Evolutionary conservation across 2,329 filamentous ascomycete genomes (phyloP), one percentile per base, ranked within the genome.

Genomic region (Calonectria honghensis): DNA sequence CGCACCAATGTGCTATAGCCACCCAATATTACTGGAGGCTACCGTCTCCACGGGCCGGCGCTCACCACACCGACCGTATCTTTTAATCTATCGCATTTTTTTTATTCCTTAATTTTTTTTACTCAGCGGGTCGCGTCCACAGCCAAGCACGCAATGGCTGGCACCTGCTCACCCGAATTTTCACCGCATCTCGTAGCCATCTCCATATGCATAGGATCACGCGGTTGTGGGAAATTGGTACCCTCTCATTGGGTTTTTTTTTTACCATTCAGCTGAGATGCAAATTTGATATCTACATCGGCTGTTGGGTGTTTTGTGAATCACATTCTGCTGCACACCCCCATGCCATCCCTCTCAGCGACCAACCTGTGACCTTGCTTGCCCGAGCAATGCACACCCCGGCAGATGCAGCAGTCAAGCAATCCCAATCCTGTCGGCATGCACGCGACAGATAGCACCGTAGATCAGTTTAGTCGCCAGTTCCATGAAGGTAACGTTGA

Each of bases 241-340:
- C 64, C 54, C 27, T 64, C 54, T 4, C n/a, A 59, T 37, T 59
- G 32, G 32, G 4, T 39, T 37, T 59, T 50, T 61, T 69, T 68
- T 50, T 37, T 69, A 6, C 50, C 68, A 64, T 73, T 35, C 66
- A 69, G 50, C 32, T 35, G 31, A 73, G 50, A 65, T 29, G 59
- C 50, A 39, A 48, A 27, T 70, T 64, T 51, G 54, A 51, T 52
- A 52, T 70, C n/a, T 54, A 54, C n/a, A 63, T 59, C 32, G 76
- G 61, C 31, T 67, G 52, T 65, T 70, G 2, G 24, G 48, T 54
- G 74, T 45, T 66, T 24, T 72, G 50, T 57, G 66, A 68, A 73
- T 66, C 37, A 64, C 59, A 39, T 50, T 37, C 32, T 59, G 54
- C 32, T n/a, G 32, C 41, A 39, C 39, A 41, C 57, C 18, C 39